A percentile compares a stretch with the other conserved stretches of the same genome.
phyloP scores from a whole-genome alignment of 495 filamentous ascomycete genomes.

The Aspergillus sclerotiicarbonarius region DNA sequence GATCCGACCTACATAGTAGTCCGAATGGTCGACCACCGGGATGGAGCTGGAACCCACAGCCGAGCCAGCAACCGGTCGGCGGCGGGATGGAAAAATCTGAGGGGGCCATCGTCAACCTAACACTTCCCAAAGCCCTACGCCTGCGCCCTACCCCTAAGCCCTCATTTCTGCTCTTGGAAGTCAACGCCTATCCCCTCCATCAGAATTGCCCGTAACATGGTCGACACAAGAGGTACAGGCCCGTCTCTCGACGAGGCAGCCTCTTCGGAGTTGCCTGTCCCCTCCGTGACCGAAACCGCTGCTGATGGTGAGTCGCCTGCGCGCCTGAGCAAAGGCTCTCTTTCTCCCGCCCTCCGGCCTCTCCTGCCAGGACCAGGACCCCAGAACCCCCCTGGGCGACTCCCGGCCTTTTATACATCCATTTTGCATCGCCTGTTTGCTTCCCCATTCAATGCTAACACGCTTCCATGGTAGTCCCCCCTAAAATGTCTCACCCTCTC shows the following conservation, averaged over 20 bases:
- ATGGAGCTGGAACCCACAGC: background rate
- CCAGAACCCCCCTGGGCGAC: background rate
- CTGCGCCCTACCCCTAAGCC: constrained; percentile 54
- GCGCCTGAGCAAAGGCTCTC: background rate
- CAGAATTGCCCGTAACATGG: constrained; percentile 30
- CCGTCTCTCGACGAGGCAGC: constrained; percentile 35
- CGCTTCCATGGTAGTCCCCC: constrained; percentile 12
- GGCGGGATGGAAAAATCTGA: background rate
- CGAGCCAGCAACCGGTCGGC: background rate
- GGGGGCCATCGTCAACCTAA: background rate
- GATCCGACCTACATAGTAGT: background rate
- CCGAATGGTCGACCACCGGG: background rate
- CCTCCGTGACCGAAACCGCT: constrained; percentile 29
- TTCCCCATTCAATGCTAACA: background rate
- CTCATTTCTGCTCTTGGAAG: constrained; percentile 54
- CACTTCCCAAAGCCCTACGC: constrained; percentile 38
- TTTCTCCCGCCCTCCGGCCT: constrained; percentile 5
- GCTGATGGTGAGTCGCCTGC: constrained; percentile 36
- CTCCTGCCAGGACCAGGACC: background rate
- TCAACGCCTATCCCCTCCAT: constrained; percentile 27
- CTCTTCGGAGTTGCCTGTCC: constrained; percentile 30
- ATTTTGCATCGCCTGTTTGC: background rate
- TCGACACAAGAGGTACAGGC: constrained; percentile 28
- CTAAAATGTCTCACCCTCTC: constrained; percentile 33
- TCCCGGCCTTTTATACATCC: background rate